Percentiles rank a stretch among this genome's conserved stretches.
phyloP scores from a whole-genome alignment of 83 land plant genomes.

The Thuja plicata region DNA sequence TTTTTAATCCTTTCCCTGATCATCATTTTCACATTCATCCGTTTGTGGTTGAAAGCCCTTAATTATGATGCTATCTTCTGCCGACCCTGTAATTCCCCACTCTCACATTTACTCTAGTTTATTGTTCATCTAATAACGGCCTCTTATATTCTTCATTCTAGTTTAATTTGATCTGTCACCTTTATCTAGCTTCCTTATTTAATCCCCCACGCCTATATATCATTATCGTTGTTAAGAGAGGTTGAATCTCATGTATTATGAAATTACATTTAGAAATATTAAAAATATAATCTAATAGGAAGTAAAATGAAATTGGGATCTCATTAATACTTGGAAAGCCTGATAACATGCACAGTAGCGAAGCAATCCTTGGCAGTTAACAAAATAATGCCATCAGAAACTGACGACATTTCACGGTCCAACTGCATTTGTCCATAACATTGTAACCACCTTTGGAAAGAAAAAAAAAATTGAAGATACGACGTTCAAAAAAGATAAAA shows the following conservation, averaged over 20 bases:
- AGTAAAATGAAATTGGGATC: neutral
- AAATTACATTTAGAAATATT: neutral
- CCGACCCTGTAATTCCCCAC: neutral
- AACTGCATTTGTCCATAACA: neutral
- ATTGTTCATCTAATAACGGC: neutral
- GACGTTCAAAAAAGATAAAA: neutral
- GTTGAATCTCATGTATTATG: neutral
- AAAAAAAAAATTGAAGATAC: neutral
- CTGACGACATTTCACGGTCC: neutral
- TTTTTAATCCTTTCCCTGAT: neutral
- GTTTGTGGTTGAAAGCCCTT: neutral
- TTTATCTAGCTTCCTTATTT: neutral
- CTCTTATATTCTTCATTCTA: neutral
- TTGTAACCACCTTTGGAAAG: neutral
- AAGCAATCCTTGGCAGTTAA: neutral
- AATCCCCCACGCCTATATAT: neutral
- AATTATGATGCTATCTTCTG: neutral
- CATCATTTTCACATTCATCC: neutral
- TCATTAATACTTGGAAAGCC: neutral
- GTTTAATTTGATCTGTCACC: neutral
- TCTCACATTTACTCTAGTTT: neutral
- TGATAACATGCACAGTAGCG: neutral
- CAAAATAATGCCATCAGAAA: neutral
- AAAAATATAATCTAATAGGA: neutral
- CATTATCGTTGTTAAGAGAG: neutral